Percentiles rank a stretch among this genome's conserved stretches.
Evolutionary conservation across 2,329 filamentous ascomycete species (phyloP).

Genomic region (Fusarium verrucosum): DNA sequence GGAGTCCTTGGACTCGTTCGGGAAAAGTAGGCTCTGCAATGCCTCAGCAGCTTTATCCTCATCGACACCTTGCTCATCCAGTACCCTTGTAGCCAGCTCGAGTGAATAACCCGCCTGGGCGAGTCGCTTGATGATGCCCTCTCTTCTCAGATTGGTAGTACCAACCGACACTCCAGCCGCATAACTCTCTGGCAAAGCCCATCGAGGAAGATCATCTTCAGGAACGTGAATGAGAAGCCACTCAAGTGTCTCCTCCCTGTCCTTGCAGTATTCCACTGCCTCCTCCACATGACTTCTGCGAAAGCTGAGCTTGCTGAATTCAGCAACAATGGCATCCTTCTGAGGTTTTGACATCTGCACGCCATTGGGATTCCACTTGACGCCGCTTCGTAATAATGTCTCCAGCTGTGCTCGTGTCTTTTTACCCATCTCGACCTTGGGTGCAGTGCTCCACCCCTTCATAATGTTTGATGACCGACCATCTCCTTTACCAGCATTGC

Average conservation of each 20-base stretch:
- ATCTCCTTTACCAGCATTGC: slow-evolving; percentile 51
- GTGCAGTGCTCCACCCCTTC: slow-evolving; percentile 83
- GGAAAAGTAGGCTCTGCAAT: slow-evolving; percentile 68
- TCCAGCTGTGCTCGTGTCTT: slow-evolving; percentile 83
- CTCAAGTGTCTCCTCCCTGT: slow-evolving; percentile 90
- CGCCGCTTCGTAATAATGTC: slow-evolving; percentile 77
- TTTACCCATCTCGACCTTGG: slow-evolving; percentile 92
- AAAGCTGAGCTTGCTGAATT: slow-evolving; percentile 83
- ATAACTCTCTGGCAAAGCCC: slow-evolving; percentile 92
- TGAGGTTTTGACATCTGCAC: slow-evolving; percentile 69
- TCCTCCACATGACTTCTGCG: slow-evolving; percentile 90
- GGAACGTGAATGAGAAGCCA: slow-evolving; percentile 98
- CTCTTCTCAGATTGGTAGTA: slow-evolving; percentile 80
- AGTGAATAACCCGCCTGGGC: slow-evolving; percentile 83
- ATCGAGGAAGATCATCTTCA: slow-evolving; percentile 92
- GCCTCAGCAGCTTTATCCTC: slow-evolving; percentile 81
- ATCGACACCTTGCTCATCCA: slow-evolving; percentile 75
- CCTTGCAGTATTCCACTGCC: slow-evolving; percentile 86
- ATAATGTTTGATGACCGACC: slow-evolving; percentile 57
- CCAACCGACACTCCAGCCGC: slow-evolving; percentile 88
- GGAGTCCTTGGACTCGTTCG: slow-evolving; percentile 13
- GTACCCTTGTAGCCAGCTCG: slow-evolving; percentile 82
- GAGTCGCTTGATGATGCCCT: slow-evolving; percentile 84
- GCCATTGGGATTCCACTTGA: slow-evolving; percentile 86
- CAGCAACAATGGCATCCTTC: slow-evolving; percentile 70